Evolutionary conservation across 768 basidiomycete genomes (phyloP).

Genomic region (Hydnomerulius pinastri): DNA sequence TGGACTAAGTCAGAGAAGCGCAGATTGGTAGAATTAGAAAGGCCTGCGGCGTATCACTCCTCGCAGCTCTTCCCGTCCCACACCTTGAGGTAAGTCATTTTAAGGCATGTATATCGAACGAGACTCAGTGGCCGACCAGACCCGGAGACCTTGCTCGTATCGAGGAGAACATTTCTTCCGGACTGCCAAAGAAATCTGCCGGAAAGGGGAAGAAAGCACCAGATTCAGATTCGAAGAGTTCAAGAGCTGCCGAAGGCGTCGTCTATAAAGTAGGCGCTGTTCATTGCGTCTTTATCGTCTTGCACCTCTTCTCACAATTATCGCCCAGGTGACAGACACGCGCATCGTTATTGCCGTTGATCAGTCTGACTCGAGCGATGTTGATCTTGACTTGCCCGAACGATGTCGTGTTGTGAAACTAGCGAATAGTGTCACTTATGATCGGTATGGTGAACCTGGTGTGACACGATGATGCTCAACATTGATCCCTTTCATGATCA

Average conservation of each 20-base stretch:
- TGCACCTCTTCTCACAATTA: neutral
- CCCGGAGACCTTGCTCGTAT: conserved; percentile 89
- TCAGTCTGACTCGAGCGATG: conserved; percentile 54
- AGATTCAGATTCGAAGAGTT: conserved; percentile 39
- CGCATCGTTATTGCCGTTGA: conserved; percentile 82
- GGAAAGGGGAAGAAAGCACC: conserved; percentile 49
- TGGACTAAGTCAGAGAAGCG: conserved; percentile 35
- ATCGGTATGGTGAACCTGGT: conserved; percentile 49
- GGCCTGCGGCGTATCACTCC: conserved; percentile 78
- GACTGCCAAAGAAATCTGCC: conserved; percentile 40
- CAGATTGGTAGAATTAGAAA: conserved; percentile 85
- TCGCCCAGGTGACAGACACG: conserved; percentile 70
- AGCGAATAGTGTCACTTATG: conserved; percentile 91
- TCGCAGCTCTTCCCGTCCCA: conserved; percentile 80
- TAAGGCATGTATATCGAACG: neutral
- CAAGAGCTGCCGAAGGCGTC: conserved; percentile 66
- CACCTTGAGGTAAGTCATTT: conserved; percentile 62
- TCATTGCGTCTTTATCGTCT: neutral
- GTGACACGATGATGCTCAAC: neutral
- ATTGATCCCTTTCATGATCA: conserved; percentile 28
- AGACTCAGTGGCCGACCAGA: conserved; percentile 40
- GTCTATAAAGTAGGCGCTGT: conserved; percentile 68
- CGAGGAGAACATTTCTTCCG: conserved; percentile 62
- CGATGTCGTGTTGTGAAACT: conserved; percentile 84
- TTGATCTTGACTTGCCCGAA: conserved; percentile 81